Percentiles rank a stretch among this genome's conserved stretches.
Conservation (phyloP, 352 stramenopile species). For the Phytopythium aichiense region DNA sequence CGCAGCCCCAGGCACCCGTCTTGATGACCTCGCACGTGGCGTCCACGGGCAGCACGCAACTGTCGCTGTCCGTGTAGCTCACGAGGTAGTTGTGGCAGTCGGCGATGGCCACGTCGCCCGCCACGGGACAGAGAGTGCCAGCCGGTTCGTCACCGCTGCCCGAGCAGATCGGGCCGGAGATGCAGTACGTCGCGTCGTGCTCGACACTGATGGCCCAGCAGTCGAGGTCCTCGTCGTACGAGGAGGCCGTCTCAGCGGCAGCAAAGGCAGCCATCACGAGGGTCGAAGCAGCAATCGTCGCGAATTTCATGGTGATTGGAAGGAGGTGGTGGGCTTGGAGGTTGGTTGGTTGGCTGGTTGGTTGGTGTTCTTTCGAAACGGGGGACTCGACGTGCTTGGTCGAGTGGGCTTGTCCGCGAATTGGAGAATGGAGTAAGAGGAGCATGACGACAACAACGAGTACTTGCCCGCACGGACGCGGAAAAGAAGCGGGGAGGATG, state of each 20-base stretch:
- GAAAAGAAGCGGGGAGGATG: too few species aligned
- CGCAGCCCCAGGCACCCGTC: slow-evolving; percentile 65
- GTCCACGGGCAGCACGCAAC: slow-evolving; percentile 48
- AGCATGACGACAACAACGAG: too few species aligned
- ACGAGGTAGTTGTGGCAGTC: slow-evolving; percentile 50
- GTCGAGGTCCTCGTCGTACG: slow-evolving; percentile 23
- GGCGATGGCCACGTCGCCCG: slow-evolving; percentile 29
- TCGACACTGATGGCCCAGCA: slow-evolving; percentile 36
- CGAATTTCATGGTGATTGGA: slow-evolving; percentile 24
- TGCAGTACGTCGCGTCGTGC: slow-evolving; percentile 49
- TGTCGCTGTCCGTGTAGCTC: slow-evolving; percentile 39
- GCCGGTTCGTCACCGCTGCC: slow-evolving; percentile 20
- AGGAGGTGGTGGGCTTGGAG: background rate
- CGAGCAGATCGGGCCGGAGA: slow-evolving; percentile 40
- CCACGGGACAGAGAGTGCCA: slow-evolving; percentile 31
- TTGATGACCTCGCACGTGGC: slow-evolving; percentile 58
- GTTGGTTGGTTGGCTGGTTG: too few species aligned
- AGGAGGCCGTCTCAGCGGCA: slow-evolving; percentile 8
- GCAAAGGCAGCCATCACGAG: slow-evolving; percentile 11
- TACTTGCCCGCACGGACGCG: too few species aligned
- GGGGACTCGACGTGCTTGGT: too few species aligned
- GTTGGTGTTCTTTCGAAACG: too few species aligned
- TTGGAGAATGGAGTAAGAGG: too few species aligned
- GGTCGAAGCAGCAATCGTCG: slow-evolving; percentile 15
- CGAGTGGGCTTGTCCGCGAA: too few species aligned